Evolutionary conservation across 345 rosid species (phyloP).

Genomic region (Eucalyptus sp.): DNA sequence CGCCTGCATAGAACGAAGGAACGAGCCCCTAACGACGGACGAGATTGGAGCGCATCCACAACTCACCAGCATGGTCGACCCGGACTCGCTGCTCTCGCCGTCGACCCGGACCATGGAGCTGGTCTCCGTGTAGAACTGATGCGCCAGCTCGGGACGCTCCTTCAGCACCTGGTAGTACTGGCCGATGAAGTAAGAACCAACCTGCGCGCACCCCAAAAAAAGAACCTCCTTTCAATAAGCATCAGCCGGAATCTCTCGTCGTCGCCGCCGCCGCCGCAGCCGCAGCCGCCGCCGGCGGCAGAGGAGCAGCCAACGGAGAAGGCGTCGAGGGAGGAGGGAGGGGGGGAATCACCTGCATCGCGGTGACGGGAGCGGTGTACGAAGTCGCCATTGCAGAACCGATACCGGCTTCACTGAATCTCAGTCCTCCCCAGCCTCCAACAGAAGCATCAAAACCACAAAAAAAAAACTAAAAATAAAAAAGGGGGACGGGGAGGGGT

Average conservation of each 20-base stretch:
- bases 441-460: neutral
- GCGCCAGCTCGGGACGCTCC: conserved; percentile 77
- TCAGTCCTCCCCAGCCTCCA: neutral
- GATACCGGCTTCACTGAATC: neutral
- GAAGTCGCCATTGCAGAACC: conserved; percentile 38
- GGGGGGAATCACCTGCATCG: conserved; percentile 31
- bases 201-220: conserved; percentile 22
- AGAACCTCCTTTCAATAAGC: neutral
- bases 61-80: conserved; percentile 61
- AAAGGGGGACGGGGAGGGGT: neutral
- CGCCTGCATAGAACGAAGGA: neutral
- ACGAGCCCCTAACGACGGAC: neutral
- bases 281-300: neutral
- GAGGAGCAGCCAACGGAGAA: neutral
- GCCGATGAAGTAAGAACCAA: conserved; percentile 90
- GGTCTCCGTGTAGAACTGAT: conserved; percentile 70
- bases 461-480: too few species aligned
- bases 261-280: neutral
- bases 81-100: conserved; percentile 59
- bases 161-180: conserved; percentile 86
- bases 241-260: neutral
- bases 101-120: conserved; percentile 73
- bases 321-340: neutral
- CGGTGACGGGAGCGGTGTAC: conserved; percentile 46
- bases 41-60: neutral